Percentiles rank a stretch among this genome's conserved stretches.
Evolutionary conservation across 2,329 filamentous ascomycete genomes (phyloP).

Genomic region (Aspergillus clavatus): DNA sequence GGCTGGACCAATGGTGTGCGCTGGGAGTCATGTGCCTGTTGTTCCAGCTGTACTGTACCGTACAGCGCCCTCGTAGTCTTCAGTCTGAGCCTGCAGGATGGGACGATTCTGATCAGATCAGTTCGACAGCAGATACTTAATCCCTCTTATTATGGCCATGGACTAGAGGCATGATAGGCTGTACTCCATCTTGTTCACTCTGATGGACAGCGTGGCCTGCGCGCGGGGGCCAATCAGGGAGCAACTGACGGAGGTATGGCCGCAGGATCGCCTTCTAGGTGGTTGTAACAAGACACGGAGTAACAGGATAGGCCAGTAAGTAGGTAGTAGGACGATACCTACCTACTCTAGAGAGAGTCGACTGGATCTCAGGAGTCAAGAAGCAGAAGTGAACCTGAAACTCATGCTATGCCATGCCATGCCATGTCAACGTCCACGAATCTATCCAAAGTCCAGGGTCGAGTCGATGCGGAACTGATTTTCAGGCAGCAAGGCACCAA

Average conservation of each 20-base stretch:
- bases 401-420: too few relatives aligned
- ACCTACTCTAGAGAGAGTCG: background rate
- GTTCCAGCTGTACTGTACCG: conserved; percentile 2
- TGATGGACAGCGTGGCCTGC: background rate
- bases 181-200: too few relatives aligned
- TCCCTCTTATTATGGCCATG: too few relatives aligned
- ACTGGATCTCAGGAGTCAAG: background rate
- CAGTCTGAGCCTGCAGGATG: background rate
- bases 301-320: background rate
- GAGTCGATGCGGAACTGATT: background rate
- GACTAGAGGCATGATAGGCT: too few relatives aligned
- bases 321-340: too few relatives aligned
- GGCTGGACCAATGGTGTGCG: background rate
- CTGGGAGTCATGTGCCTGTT: background rate
- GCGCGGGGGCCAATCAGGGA: background rate
- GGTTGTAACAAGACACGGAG: conserved; percentile 1
- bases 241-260: background rate
- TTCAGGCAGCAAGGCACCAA: background rate
- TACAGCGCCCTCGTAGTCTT: conserved; percentile 3
- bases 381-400: background rate
- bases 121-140: background rate
- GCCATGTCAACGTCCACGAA: background rate
- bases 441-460: background rate
- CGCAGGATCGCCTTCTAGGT: conserved; percentile 15
- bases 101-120: background rate